Base-by-base conservation (phyloP, 2,329 filamentous ascomycete species). In the Aspergillus tubingensis region DNA sequence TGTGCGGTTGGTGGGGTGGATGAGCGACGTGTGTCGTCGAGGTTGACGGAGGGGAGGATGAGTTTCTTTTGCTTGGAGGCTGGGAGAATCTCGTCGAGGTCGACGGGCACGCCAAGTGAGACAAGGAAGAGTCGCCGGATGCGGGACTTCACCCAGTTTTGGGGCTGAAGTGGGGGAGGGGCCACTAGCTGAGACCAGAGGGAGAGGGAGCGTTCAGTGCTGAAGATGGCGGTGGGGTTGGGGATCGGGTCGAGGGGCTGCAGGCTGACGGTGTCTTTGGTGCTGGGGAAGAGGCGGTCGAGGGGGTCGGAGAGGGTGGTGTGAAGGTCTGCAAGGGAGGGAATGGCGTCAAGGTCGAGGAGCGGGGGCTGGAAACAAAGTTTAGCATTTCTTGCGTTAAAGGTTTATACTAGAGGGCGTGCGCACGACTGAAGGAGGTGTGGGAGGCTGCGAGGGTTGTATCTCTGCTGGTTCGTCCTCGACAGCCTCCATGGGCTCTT, bases 31-130 rank as follows among this genome's bases (percentile, higher is more conserved):
- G 78, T 83, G 25, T 53, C 25, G 53, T 50, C 25, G 39, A 47
- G 53, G 39, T 44, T 73, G 66, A 95, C 88, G 5, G 93, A 96
- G 0, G 95, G 95, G 1, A 99, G 84, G 4, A 99, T 85, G 17
- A 99, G 88, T 74, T 98, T 98, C 84, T 98, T 98, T 76, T 99
- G 95, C 77, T 98, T 98, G 11, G 91, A 96, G 0, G 94, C 93
- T 0, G 95, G 95, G 7, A 99, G 85, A 58, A 99, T 98, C 79
- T 99, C 95, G 76, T 99, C 95, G 0, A 99, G 84, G 70, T 99
- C 95, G 48, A 99, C 92, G 1, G 95, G 95, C 0, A 99, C 95
- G 17, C 95, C 95, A 0, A 99, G 86, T 1, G 93, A 97, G 57
- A 99, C 93, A 44, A 99, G 87, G 75, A 99, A 99, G 25, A 99